phyloP scores from a whole-genome alignment of 2,329 filamentous ascomycete species.

The Coniochaeta sp. region DNA sequence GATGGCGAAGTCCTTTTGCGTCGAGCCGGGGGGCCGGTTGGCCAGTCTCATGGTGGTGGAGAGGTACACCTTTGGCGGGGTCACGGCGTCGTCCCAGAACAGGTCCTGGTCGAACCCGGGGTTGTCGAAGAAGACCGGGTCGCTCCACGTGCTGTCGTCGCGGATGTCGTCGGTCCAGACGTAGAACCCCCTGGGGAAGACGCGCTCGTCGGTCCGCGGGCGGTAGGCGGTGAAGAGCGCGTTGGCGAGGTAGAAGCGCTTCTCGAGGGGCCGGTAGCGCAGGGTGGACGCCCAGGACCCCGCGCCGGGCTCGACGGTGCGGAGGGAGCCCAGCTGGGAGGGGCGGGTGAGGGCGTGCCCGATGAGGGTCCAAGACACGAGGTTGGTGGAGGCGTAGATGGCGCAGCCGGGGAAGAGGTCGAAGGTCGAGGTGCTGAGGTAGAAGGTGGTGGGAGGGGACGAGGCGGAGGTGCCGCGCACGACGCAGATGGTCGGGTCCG shows the following conservation, averaged over 20 bases:
- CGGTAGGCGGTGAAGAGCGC: constrained; percentile 33
- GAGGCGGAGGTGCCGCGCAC: constrained; percentile 20
- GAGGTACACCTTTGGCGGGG: constrained; percentile 34
- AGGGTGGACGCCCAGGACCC: constrained; percentile 42
- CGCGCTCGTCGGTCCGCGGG: constrained; percentile 32
- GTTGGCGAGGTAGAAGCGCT: constrained; percentile 37
- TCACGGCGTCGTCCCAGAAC: constrained; percentile 41
- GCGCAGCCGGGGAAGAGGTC: constrained; percentile 56
- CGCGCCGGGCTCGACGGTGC: constrained; percentile 42
- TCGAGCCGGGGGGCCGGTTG: constrained; percentile 26
- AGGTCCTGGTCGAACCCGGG: constrained; percentile 45
- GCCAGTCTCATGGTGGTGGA: constrained; percentile 31
- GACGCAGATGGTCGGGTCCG: constrained; percentile 46
- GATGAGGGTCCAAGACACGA: constrained; percentile 45
- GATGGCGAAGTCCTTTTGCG: constrained; percentile 44
- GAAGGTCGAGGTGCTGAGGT: constrained; percentile 54
- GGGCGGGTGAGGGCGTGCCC: constrained; percentile 42
- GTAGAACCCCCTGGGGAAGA: constrained; percentile 47
- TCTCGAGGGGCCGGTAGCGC: constrained; percentile 29
- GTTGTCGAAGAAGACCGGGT: constrained; percentile 46
- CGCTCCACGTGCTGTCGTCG: constrained; percentile 41
- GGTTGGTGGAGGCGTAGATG: constrained; percentile 49
- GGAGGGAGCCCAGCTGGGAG: constrained; percentile 43
- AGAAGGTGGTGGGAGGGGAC: constrained; percentile 38
- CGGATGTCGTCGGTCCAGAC: constrained; percentile 45